Percentiles rank a stretch among this genome's conserved stretches.
These are phyloP conservation scores for Mycena kentingensis DNA, from an alignment of 768 basidiomycete species.

Conservation along the genomic window DNA sequence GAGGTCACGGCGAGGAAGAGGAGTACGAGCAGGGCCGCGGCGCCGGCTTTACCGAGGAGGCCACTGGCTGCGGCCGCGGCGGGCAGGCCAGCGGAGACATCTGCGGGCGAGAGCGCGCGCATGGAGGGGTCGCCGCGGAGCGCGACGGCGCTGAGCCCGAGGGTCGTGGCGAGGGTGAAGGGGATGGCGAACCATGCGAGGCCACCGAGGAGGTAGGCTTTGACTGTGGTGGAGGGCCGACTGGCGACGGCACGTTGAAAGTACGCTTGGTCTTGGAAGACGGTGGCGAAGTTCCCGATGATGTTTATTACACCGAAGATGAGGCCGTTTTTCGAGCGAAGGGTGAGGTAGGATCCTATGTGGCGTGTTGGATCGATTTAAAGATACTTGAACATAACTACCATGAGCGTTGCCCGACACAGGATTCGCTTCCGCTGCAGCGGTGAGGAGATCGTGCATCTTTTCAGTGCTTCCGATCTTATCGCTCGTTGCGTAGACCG, in stretches of 20 bases:
- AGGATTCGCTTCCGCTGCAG: slow-evolving; percentile 55
- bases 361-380: no score
- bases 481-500: slow-evolving; percentile 75
- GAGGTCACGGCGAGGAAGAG: slow-evolving; percentile 87
- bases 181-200: slow-evolving; percentile 92
- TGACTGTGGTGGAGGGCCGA: slow-evolving; percentile 80
- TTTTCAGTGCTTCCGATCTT: slow-evolving; percentile 76
- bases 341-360: slow-evolving; percentile 81
- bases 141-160: slow-evolving; percentile 87
- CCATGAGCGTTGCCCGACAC: slow-evolving; percentile 84
- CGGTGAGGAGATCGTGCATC: slow-evolving; percentile 81
- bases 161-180: slow-evolving; percentile 81
- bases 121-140: slow-evolving; percentile 61
- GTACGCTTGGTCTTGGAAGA: slow-evolving; percentile 72
- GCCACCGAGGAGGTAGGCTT: slow-evolving; percentile 88
- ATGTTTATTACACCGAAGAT: slow-evolving; percentile 89
- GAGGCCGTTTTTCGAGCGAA: slow-evolving; percentile 74
- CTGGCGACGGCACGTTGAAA: slow-evolving; percentile 93
- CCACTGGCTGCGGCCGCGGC: slow-evolving; percentile 83
- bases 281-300: slow-evolving; percentile 75
- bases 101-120: slow-evolving; percentile 49
- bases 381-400: no score
- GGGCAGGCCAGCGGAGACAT: slow-evolving; percentile 88
- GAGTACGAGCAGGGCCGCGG: slow-evolving; percentile 73
- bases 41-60: slow-evolving; percentile 78